A percentile compares a stretch with the other conserved stretches of the same genome.
phyloP scores from a whole-genome alignment of 441 rosid genomes.

The Erysimum pusillum region DNA sequence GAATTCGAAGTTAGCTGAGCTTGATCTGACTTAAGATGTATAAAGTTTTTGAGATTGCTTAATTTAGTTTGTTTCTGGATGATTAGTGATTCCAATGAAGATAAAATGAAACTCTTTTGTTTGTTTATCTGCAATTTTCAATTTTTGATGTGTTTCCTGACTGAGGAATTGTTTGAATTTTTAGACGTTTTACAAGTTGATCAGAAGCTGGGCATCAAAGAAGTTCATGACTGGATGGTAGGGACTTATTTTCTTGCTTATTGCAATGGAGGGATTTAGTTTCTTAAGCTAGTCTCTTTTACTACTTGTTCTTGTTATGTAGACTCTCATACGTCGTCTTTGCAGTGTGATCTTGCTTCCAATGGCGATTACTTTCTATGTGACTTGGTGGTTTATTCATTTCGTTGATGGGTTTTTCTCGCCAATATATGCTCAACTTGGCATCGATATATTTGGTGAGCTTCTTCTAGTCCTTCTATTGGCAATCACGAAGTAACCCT shows the following conservation, averaged over 20 bases:
- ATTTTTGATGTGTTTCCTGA: constrained; percentile 9
- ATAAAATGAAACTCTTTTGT: constrained; percentile 12
- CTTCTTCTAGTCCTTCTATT: constrained; percentile 6
- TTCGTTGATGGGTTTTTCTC: constrained; percentile 98
- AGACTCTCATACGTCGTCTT: constrained; percentile 3
- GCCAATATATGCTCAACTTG: constrained; percentile 90
- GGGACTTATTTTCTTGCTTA: constrained; percentile 25
- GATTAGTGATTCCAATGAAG: constrained; percentile 3
- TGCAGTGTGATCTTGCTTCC: constrained; percentile 97
- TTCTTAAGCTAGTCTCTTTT: not conserved
- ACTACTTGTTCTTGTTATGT: not conserved
- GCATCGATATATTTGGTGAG: constrained; percentile 91
- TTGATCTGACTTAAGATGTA: not conserved
- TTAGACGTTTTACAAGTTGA: constrained; percentile 88
- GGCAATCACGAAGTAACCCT: not conserved
- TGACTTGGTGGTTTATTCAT: constrained; percentile 99
- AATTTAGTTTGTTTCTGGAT: constrained; percentile 11
- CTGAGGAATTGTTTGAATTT: constrained; percentile 29
- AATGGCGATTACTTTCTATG: constrained; percentile 89
- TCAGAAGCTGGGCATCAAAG: constrained; percentile 97
- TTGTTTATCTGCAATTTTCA: not conserved
- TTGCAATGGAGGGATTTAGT: not conserved
- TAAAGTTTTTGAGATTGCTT: constrained; percentile 11
- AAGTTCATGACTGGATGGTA: constrained; percentile 99
- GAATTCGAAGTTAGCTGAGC: constrained; percentile 22